Base-by-base conservation (phyloP, 192 early-diverging fungal genomes). In the Rhizoclosmatium globosum region DNA sequence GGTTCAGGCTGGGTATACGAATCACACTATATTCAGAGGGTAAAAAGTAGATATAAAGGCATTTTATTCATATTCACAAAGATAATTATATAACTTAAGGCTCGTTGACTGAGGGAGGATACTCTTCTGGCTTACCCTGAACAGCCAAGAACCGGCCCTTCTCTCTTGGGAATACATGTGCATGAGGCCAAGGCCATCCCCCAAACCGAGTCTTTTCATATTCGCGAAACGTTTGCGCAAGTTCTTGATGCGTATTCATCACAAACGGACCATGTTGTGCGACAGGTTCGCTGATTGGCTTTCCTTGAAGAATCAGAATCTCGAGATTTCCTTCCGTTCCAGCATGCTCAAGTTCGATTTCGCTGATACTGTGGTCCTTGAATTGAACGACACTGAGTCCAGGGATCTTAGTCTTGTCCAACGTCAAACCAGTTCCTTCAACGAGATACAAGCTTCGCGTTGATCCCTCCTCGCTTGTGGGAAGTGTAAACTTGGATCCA, bases 261-360 rank as follows among this genome's bases (percentile, higher is more conserved):
- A 90, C 89, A 80, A 90, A 90, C 2, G 89, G 89, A 2, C 89
- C 89, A 62, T 90, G 85, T 68, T 89, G 87, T 0, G 85, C 87
- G 53, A 90, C 81, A 2, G 89, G 89, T 68, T 90, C 89, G 53
- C 74, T 80, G 39, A 90, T 75, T 1, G 89, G 89, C 62, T 85
- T 67, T 19, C 85, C 89, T 42, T 89, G 91, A 47, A 93, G 81
- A 17, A 93, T 73, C 19, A 92, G 84, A 47, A 92, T 88, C 46
- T 89, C 86, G 13, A 87, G 74, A 47, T 86, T 81, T 64, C 82
- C 71, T 57, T 85, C 79, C 6, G 70, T 23, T 9, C 77, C 84
- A 6, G 86, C 71, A 38, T 71, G 47, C 31, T 71, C 69, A 4
- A 71, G 31, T 77, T 79, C 82, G 2, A 89, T 82, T 19, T 83